Conservation (phyloP, 208 protist species). For the Acanthamoeba healyi region DNA sequence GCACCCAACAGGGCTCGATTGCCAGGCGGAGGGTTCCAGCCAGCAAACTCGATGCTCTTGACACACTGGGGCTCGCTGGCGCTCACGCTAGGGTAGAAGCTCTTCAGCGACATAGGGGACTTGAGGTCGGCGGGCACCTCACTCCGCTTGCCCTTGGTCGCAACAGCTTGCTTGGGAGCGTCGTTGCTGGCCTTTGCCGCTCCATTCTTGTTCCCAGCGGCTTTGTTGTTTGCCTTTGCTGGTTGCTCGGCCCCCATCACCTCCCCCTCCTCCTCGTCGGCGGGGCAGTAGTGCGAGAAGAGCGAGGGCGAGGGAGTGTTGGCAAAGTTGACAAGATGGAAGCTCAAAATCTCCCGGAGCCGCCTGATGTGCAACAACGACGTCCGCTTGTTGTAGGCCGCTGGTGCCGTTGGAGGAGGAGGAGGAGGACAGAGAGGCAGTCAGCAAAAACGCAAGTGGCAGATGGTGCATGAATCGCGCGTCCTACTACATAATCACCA, state of each 20-base stretch:
- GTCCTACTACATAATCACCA: too few species aligned
- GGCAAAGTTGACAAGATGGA: conserved; percentile 61
- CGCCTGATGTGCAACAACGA: conserved; percentile 78
- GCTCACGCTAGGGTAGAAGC: conserved; percentile 28
- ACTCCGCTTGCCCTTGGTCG: conserved; percentile 22
- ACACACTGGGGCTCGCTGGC: conserved; percentile 69
- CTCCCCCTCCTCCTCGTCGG: background rate
- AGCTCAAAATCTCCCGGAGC: conserved; percentile 79
- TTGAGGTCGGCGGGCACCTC: background rate
- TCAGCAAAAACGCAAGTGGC: too few species aligned
- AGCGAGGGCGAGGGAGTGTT: conserved; percentile 16
- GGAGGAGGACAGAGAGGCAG: background rate
- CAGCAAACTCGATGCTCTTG: conserved; percentile 77
- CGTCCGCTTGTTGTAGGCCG: conserved; percentile 81
- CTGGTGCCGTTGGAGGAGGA: background rate
- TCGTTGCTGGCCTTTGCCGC: background rate
- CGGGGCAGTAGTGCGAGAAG: conserved; percentile 56
- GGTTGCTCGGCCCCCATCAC: background rate
- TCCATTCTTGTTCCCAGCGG: background rate
- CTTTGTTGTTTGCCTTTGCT: background rate
- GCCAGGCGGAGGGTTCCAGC: conserved; percentile 82
- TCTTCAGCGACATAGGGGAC: conserved; percentile 21
- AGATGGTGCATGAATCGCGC: too few species aligned
- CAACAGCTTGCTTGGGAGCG: background rate
- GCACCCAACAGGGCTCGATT: conserved; percentile 75